phyloP scores from a whole-genome alignment of 169 alveolate genomes.

The Eimeria tenella region DNA sequence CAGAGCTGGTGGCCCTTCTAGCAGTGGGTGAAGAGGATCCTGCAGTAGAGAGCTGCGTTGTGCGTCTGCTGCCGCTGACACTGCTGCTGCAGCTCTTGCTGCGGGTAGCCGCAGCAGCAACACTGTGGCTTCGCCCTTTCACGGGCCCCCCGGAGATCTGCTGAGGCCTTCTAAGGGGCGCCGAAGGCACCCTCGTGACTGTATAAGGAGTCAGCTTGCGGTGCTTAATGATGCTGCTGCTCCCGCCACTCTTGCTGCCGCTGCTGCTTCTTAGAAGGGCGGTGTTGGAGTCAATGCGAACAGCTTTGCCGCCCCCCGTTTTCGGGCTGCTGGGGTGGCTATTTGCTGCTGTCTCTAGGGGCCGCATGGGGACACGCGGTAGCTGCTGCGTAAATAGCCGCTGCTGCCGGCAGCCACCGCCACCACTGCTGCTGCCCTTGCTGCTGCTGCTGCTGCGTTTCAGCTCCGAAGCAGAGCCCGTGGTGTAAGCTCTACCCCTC shows the following conservation, averaged over 20 bases:
- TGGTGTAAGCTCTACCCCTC: background rate
- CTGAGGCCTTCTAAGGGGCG: background rate
- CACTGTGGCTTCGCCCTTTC: constrained; percentile 14
- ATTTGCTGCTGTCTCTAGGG: background rate
- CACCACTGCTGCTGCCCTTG: constrained; percentile 9
- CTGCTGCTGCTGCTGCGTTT: constrained; percentile 26
- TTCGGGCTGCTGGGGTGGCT: too few relatives aligned
- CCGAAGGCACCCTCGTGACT: background rate
- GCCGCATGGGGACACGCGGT: background rate
- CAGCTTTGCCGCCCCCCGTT: background rate
- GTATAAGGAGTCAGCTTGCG: constrained; percentile 16
- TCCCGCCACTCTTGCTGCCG: constrained; percentile 7
- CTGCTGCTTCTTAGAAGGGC: background rate
- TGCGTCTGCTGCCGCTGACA: constrained; percentile 39
- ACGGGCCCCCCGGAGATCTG: background rate
- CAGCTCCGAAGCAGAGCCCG: background rate
- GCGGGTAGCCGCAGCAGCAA: constrained; percentile 8
- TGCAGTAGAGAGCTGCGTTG: background rate
- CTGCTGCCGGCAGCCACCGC: constrained; percentile 18
- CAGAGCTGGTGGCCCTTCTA: constrained; percentile 47
- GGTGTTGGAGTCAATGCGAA: background rate
- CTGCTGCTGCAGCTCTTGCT: constrained; percentile 40
- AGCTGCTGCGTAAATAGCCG: constrained; percentile 20
- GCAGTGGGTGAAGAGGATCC: background rate
- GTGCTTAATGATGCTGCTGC: background rate